Evolutionary conservation across 148 eudicot genomes (phyloP).

Genomic region (Nepenthes mirabilis): DNA sequence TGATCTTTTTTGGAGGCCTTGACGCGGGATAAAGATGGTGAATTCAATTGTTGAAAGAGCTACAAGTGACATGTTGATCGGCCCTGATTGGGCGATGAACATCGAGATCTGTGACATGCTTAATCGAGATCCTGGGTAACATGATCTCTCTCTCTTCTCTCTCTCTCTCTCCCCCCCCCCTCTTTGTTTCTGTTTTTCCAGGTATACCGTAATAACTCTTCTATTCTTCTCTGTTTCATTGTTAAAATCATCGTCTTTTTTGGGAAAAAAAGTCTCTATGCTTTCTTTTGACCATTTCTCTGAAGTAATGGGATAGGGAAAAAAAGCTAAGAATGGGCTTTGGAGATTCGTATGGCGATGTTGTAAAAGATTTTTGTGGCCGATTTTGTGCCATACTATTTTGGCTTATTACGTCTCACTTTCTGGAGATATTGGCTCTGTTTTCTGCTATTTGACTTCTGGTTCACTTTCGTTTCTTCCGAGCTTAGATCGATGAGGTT

Average conservation of each 20-base stretch:
- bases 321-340: too few species aligned
- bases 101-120: slow-evolving; percentile 91
- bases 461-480: too few species aligned
- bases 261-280: background rate
- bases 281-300: background rate
- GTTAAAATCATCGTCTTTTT: too few species aligned
- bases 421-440: too few species aligned
- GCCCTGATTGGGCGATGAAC: slow-evolving; percentile 95
- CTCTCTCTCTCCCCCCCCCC: background rate
- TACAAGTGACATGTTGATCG: slow-evolving; percentile 72
- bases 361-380: too few species aligned
- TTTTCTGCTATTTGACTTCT: too few species aligned
- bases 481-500: too few species aligned
- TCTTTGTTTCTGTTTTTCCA: background rate
- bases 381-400: too few species aligned
- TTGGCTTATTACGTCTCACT: too few species aligned
- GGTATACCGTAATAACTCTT: background rate
- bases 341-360: too few species aligned
- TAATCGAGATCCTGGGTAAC: slow-evolving; percentile 78
- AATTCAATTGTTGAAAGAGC: slow-evolving; percentile 79
- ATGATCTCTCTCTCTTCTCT: background rate
- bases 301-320: too few species aligned
- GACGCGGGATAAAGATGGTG: slow-evolving; percentile 36
- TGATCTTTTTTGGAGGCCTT: too few species aligned
- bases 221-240: background rate